Percentiles rank a stretch among this genome's conserved stretches.
Evolutionary conservation across 768 basidiomycete genomes (phyloP).

Genomic region (Podaxis sp.): DNA sequence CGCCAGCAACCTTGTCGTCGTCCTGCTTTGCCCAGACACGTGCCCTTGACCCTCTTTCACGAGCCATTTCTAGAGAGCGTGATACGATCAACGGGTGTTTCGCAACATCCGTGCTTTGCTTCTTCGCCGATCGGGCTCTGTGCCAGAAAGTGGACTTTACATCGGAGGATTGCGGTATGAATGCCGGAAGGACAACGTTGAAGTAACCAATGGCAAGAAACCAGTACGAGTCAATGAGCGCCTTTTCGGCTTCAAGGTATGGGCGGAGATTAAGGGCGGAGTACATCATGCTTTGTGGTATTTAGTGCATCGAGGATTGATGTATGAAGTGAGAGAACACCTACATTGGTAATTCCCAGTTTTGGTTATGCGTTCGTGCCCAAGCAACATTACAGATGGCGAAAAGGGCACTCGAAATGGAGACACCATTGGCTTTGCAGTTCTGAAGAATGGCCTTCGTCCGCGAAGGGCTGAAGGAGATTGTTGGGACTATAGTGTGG

Average conservation of each 20-base stretch:
- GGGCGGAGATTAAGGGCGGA: conserved; percentile 81
- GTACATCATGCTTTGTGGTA: conserved; percentile 72
- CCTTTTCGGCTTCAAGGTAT: conserved; percentile 43
- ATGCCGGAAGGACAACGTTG: conserved; percentile 77
- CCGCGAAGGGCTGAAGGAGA: conserved; percentile 51
- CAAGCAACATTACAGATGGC: conserved; percentile 76
- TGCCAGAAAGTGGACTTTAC: conserved; percentile 64
- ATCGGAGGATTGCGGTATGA: conserved; percentile 51
- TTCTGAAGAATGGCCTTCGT: conserved; percentile 65
- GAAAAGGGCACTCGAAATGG: conserved; percentile 74
- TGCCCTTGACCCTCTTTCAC: conserved; percentile 57
- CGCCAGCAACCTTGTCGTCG: conserved; percentile 56
- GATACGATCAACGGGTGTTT: conserved; percentile 63
- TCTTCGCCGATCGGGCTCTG: conserved; percentile 66
- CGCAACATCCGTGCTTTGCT: conserved; percentile 64
- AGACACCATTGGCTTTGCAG: conserved; percentile 72
- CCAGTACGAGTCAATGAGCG: conserved; percentile 68
- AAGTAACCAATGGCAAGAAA: conserved; percentile 81
- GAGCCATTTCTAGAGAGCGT: conserved; percentile 64
- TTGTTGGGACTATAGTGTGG: conserved; percentile 69
- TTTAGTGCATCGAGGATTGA: conserved; percentile 1
- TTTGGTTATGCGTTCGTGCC: conserved; percentile 48
- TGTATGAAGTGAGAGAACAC: conserved; percentile 16
- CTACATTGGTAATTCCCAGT: conserved; percentile 54
- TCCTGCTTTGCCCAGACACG: conserved; percentile 75